Base-by-base conservation (phyloP, 495 filamentous ascomycete species). In the Xylaria flabelliformis region DNA sequence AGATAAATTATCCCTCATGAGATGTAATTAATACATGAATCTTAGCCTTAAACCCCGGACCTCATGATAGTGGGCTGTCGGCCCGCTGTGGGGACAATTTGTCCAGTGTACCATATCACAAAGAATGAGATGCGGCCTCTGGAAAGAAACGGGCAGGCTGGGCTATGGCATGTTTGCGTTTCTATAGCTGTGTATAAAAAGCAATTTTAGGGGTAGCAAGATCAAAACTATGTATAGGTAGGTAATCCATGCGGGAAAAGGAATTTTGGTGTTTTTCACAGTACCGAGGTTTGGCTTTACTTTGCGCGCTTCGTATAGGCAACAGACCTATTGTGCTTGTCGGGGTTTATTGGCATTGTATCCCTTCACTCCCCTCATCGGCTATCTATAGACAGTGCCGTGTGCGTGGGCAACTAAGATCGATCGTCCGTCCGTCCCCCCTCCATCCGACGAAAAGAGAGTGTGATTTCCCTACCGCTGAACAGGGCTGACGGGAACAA, bases 401-500 rank as follows among this genome's bases (percentile, higher is more conserved):
- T 64, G 34, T 62, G 69, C 48, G 61, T 55, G 68, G 68, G 46
- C 58, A 39, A 53, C 39, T 41, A 36, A 71, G 69, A 71, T 71
- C 69, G 69, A 71, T 71, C 69, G 44, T 44, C 65, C 48, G 19
- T 6, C 65, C 65, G 48, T 19, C 13, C 34, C 65, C 65, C 41
- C 32, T 56, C 68, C 68, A 50, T 64, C 59, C 34, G 69, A 71
- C 69, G 29, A 39, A 64, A 59, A 48, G 26, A n/a, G 51, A 53
- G 61, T n/a, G 48, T 58, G 36, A 34, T 64, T 29, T 44, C 24
- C 58, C 59, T 44, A 64, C 42, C 69, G 51, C 48, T 41, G 34
- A 70, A 64, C 55, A 64, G 69, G 69, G 69, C 69, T 71, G 69
- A 71, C 46, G 59, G 46, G 65, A 67, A 67, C 65, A 67, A 36